phyloP scores from a whole-genome alignment of 2,329 filamentous ascomycete species.

The Penicillium vulpinum region DNA sequence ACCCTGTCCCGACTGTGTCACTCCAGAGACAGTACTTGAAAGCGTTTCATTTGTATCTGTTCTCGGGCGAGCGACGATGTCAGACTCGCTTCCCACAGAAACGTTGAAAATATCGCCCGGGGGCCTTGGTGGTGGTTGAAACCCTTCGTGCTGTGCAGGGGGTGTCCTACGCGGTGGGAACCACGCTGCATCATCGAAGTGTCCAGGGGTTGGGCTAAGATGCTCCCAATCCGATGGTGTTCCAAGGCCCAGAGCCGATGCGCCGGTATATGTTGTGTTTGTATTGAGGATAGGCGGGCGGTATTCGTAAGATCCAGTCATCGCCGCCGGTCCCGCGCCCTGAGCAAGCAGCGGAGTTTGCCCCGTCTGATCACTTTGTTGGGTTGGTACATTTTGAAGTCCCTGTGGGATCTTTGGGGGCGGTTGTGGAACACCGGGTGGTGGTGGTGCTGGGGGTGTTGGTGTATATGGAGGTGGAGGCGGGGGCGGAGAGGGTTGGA shows the following conservation, averaged over 20 bases:
- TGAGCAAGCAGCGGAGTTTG: conserved; percentile 19
- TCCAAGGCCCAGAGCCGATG: conserved; percentile 44
- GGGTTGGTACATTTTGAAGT: conserved; percentile 30
- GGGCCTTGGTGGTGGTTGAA: conserved; percentile 16
- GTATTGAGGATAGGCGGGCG: conserved; percentile 11
- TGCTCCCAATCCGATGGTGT: conserved; percentile 53
- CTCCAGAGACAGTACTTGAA: not conserved
- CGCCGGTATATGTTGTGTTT: conserved; percentile 20
- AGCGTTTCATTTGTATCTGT: conserved; percentile 12
- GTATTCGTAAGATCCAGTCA: conserved; percentile 19
- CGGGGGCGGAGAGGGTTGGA: conserved; percentile 12
- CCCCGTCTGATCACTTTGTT: conserved; percentile 22
- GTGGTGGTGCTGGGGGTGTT: conserved; percentile 15
- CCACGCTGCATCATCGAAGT: conserved; percentile 39
- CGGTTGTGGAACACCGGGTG: conserved; percentile 35
- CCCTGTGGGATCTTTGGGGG: conserved; percentile 44
- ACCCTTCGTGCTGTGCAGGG: conserved; percentile 7
- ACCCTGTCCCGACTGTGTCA: conserved; percentile 2
- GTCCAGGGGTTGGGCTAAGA: conserved; percentile 36
- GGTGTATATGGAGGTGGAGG: conserved; percentile 23
- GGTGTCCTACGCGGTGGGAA: conserved; percentile 21
- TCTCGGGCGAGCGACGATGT: conserved; percentile 6
- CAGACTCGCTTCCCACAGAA: conserved; percentile 2
- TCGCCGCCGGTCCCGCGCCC: conserved; percentile 17
- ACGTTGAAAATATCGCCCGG: conserved; percentile 7